Evolutionary conservation across 495 filamentous ascomycete genomes (phyloP).

Genomic region (Letharia columbiana): DNA sequence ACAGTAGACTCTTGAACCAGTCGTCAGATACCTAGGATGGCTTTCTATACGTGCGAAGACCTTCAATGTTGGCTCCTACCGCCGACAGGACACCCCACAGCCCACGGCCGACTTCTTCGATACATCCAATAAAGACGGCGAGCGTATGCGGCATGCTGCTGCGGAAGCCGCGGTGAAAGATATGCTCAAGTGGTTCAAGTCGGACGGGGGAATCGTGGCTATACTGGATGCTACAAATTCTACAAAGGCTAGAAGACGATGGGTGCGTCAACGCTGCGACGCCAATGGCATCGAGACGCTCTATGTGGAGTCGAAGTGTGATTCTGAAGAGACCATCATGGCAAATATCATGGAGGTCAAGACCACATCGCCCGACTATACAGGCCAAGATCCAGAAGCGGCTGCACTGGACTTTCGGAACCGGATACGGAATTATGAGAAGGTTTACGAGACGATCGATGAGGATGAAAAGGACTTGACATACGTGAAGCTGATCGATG

Average conservation of each 20-base stretch:
- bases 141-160: constrained; percentile 76
- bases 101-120: constrained; percentile 92
- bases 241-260: constrained; percentile 76
- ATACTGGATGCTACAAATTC: constrained; percentile 95
- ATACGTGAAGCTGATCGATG: constrained; percentile 95
- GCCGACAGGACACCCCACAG: constrained; percentile 74
- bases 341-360: constrained; percentile 96
- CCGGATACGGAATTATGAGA: constrained; percentile 93
- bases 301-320: constrained; percentile 93
- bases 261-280: constrained; percentile 72
- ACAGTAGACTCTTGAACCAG: constrained; percentile 37
- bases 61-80: constrained; percentile 96
- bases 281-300: constrained; percentile 75
- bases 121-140: constrained; percentile 75
- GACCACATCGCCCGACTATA: constrained; percentile 90
- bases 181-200: constrained; percentile 84
- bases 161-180: constrained; percentile 83
- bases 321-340: constrained; percentile 91
- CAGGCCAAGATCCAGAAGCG: constrained; percentile 82
- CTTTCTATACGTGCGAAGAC: constrained; percentile 84
- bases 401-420: constrained; percentile 88
- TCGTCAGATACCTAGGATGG: constrained; percentile 92
- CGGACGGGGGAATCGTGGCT: constrained; percentile 64
- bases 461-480: constrained; percentile 76
- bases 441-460: constrained; percentile 86